phyloP scores from a whole-genome alignment of 257 asterid genomes.

The Gentiana macrophylla region DNA sequence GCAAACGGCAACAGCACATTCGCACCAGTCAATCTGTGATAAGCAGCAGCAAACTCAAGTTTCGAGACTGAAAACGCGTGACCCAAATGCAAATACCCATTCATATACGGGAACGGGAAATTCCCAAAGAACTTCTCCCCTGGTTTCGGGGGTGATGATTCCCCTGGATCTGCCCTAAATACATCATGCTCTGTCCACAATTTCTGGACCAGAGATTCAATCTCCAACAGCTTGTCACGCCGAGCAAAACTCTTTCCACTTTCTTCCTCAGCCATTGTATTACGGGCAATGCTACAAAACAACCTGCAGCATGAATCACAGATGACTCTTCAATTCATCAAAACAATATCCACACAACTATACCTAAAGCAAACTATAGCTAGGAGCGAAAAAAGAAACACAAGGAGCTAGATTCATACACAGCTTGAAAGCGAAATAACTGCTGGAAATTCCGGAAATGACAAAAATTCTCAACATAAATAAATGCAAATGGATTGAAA shows the following conservation, averaged over 20 bases:
- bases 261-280: constrained; percentile 63
- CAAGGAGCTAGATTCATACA: no score
- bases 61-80: constrained; percentile 84
- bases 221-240: constrained; percentile 43
- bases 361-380: no score
- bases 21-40: constrained; percentile 81
- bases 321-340: no score
- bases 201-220: constrained; percentile 51
- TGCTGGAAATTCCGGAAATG: no score
- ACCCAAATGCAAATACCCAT: constrained; percentile 86
- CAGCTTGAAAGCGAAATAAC: no score
- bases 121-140: constrained; percentile 88
- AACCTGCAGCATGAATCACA: no score
- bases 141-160: constrained; percentile 34
- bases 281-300: constrained; percentile 27
- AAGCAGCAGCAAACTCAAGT: constrained; percentile 88
- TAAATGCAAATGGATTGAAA: no score
- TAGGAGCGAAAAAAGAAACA: no score
- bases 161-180: constrained; percentile 60
- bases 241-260: constrained; percentile 58
- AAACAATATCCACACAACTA: no score
- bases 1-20: constrained; percentile 81
- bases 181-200: constrained; percentile 67
- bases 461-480: no score
- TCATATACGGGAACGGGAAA: constrained; percentile 93